Percentiles rank a stretch among this genome's conserved stretches.
These are phyloP conservation scores for Metschnikowia shivogae DNA, from an alignment of 805 yeast genomes.

Conservation along the genomic window DNA sequence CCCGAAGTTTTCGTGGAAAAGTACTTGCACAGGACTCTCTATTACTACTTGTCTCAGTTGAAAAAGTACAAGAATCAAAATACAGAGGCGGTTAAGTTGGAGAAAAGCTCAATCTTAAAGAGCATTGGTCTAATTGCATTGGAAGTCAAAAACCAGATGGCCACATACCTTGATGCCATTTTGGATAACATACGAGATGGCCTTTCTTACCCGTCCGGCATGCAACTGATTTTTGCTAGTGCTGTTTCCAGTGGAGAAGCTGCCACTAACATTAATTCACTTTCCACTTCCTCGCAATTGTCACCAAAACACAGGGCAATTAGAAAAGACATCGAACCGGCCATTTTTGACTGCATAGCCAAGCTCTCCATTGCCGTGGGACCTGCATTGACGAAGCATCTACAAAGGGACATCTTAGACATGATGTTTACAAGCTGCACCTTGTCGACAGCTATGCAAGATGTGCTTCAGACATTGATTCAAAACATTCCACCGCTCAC, in stretches of 20 bases:
- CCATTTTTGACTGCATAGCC: conserved; percentile 84
- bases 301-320: conserved; percentile 51
- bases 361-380: conserved; percentile 87
- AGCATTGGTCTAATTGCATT: conserved; percentile 83
- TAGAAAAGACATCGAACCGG: conserved; percentile 74
- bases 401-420: conserved; percentile 76
- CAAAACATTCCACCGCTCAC: conserved; percentile 77
- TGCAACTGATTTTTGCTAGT: conserved; percentile 38
- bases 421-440: conserved; percentile 74
- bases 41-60: conserved; percentile 72
- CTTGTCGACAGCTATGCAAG: conserved; percentile 76
- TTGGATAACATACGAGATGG: conserved; percentile 80
- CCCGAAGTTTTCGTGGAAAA: conserved; percentile 71
- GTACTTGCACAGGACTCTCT: conserved; percentile 74
- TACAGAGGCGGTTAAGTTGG: conserved; percentile 42
- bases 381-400: conserved; percentile 84
- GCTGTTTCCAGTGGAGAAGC: conserved; percentile 30
- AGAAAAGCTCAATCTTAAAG: conserved; percentile 68
- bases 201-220: conserved; percentile 40
- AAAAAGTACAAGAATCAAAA: conserved; percentile 55
- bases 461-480: conserved; percentile 63
- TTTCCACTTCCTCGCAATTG: conserved; percentile 25
- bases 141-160: conserved; percentile 78
- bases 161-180: conserved; percentile 85
- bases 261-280: conserved; percentile 21